These are phyloP conservation scores for Breviolum minutum DNA, from an alignment of 73 alveolate genomes.

Conservation along the genomic window DNA sequence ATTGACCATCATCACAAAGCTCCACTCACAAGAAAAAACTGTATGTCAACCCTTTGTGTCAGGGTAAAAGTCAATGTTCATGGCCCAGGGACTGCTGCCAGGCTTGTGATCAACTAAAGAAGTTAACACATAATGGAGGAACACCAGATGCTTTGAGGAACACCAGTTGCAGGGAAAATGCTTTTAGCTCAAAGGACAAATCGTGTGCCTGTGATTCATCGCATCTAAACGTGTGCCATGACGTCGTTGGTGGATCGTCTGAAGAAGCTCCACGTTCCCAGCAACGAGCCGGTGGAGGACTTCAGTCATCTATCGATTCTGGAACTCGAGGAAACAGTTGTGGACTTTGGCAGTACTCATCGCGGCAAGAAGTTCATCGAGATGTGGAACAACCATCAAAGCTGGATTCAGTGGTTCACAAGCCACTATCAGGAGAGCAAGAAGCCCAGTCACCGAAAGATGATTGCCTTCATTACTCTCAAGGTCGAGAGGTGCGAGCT, in stretches of 20 bases:
- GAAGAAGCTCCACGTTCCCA: not conserved
- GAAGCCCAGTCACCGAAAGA: not conserved
- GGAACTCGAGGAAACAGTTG: not conserved
- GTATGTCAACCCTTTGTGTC: too few species aligned
- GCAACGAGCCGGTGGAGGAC: not conserved
- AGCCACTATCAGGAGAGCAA: too few species aligned
- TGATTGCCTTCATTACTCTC: not conserved
- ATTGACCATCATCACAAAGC: too few species aligned
- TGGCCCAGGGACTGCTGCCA: too few species aligned
- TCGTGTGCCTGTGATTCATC: not conserved
- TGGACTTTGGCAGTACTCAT: not conserved
- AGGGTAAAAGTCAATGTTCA: too few species aligned
- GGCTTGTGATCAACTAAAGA: too few species aligned
- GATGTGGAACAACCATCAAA: not conserved
- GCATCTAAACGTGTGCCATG: not conserved
- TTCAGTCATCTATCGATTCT: not conserved
- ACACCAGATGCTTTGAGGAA: too few species aligned
- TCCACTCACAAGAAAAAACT: too few species aligned
- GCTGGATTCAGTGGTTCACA: too few species aligned
- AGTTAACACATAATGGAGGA: too few species aligned
- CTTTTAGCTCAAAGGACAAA: not conserved
- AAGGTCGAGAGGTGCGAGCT: too few species aligned
- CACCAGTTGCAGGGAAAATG: too few species aligned
- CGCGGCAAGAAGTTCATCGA: not conserved
- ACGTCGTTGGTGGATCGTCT: not conserved